phyloP scores from a whole-genome alignment of 345 rosid species.

The Citrus unshiu region DNA sequence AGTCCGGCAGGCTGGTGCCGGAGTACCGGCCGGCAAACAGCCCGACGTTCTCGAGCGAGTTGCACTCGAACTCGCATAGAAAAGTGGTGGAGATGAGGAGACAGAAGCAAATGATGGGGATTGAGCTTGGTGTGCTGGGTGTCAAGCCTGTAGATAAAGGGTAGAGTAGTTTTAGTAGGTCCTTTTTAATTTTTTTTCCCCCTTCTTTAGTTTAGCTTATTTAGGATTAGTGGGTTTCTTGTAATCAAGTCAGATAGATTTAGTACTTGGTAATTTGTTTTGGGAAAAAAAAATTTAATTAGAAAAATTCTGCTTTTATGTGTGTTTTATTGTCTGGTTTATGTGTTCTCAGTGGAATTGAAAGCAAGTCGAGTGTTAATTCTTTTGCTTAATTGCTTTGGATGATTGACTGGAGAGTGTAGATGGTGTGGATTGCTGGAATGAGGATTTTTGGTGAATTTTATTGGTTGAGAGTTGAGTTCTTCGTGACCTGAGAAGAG shows the following conservation, averaged over 20 bases:
- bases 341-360: conserved; percentile 5
- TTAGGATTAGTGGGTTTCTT: conserved; percentile 29
- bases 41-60: conserved; percentile 53
- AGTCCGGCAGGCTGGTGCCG: conserved; percentile 79
- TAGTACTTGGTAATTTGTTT: conserved; percentile 14
- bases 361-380: conserved; percentile 11
- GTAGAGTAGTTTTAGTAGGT: conserved; percentile 6
- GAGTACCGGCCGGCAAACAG: conserved; percentile 85
- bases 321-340: conserved; percentile 24
- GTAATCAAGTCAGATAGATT: conserved; percentile 21
- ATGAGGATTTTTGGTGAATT: conserved; percentile 12
- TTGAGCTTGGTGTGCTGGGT: conserved; percentile 12
- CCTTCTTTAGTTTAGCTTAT: conserved; percentile 19
- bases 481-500: not conserved
- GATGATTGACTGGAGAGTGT: not conserved
- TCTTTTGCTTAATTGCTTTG: conserved; percentile 7
- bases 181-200: not conserved
- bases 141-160: conserved; percentile 48
- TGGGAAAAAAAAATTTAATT: conserved; percentile 19
- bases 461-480: not conserved
- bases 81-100: conserved; percentile 80
- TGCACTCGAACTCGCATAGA: conserved; percentile 84
- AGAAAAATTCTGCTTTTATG: conserved; percentile 29
- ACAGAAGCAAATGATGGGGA: conserved; percentile 33
- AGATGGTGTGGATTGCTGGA: conserved; percentile 1